phyloP scores from a whole-genome alignment of 345 rosid species.

The Dovyalis caffra region DNA sequence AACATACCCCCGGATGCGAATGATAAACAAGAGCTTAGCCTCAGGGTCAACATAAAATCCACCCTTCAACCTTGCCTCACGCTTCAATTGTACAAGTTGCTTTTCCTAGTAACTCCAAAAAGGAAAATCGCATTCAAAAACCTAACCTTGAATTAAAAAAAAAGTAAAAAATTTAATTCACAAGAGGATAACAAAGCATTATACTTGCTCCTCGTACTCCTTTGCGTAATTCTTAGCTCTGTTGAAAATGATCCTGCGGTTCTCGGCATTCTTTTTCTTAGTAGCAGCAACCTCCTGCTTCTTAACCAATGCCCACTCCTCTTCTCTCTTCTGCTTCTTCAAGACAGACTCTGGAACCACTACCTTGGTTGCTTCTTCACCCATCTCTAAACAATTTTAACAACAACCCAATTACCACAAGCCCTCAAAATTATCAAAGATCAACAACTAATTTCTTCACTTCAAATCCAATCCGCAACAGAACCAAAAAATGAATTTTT shows the following conservation, averaged over 20 bases:
- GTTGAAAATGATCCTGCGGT: constrained; percentile 53
- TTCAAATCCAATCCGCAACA: background rate
- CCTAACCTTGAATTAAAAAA: background rate
- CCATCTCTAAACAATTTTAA: constrained; percentile 36
- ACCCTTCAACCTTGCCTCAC: constrained; percentile 29
- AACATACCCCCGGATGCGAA: constrained; percentile 26
- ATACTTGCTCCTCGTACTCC: constrained; percentile 74
- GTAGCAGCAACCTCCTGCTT: constrained; percentile 42
- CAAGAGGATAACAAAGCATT: background rate
- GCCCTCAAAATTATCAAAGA: background rate
- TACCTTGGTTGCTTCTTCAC: constrained; percentile 39
- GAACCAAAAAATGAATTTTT: background rate
- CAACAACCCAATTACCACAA: background rate
- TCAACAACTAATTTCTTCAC: background rate
- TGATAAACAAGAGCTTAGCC: constrained; percentile 25
- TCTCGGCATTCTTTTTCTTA: constrained; percentile 60
- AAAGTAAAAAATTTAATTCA: background rate
- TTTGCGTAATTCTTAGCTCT: constrained; percentile 59
- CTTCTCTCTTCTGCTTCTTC: constrained; percentile 77
- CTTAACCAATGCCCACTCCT: constrained; percentile 61
- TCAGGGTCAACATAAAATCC: constrained; percentile 31
- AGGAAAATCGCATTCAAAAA: background rate
- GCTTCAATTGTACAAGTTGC: constrained; percentile 16
- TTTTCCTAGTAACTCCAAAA: constrained; percentile 3
- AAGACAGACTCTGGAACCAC: constrained; percentile 74